phyloP scores from a whole-genome alignment of 148 eudicot species.

The Persicaria maculosa region DNA sequence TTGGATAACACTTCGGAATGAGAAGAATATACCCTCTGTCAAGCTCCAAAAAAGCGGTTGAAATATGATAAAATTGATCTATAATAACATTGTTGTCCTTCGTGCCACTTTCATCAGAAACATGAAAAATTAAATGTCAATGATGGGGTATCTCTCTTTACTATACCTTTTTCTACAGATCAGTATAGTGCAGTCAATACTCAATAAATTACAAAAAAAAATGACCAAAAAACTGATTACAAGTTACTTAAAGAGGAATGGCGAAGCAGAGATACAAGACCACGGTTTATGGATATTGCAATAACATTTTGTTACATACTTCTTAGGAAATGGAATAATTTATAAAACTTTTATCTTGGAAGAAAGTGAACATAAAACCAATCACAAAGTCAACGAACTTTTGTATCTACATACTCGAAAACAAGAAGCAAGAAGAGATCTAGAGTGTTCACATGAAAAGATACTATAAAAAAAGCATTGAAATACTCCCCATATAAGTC shows the following conservation, averaged over 20 bases:
- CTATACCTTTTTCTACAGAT: not conserved
- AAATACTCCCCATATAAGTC: not conserved
- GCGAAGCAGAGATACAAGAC: not conserved
- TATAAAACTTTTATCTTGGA: not conserved
- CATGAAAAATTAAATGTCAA: slow-evolving; percentile 13
- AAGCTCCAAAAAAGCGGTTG: slow-evolving; percentile 91
- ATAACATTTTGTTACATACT: not conserved
- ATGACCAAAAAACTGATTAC: no score
- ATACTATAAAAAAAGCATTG: no score
- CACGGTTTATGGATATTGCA: not conserved
- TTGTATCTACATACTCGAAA: no score
- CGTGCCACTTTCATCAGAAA: slow-evolving; percentile 58
- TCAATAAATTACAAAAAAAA: not conserved
- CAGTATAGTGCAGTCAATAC: not conserved
- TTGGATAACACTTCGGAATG: not conserved
- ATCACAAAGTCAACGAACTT: no score
- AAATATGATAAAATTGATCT: slow-evolving; percentile 93
- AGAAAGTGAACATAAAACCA: no score
- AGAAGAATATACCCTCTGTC: slow-evolving; percentile 46
- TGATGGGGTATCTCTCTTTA: slow-evolving; percentile 9
- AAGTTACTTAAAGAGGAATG: no score
- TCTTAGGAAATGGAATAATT: not conserved
- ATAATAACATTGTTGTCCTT: slow-evolving; percentile 91
- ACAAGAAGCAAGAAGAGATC: slow-evolving; percentile 5
- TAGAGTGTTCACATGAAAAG: slow-evolving; percentile 68